A percentile compares a stretch with the other conserved stretches of the same genome.
Evolutionary conservation across 2,329 filamentous ascomycete species (phyloP).

Genomic region (Uncinocarpus reesii): DNA sequence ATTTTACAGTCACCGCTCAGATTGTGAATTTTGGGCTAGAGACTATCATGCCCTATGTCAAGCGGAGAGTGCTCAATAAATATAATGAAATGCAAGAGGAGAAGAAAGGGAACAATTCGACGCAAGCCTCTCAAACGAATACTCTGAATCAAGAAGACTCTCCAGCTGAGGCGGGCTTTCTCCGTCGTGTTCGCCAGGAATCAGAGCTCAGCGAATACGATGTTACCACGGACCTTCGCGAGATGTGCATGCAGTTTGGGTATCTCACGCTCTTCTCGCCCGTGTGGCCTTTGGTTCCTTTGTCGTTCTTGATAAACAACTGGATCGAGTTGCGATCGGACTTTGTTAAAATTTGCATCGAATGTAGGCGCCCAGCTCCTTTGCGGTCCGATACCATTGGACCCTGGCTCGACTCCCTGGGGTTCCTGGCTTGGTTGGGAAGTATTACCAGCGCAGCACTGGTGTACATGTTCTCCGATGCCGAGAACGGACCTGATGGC

Average conservation of each 20-base stretch:
- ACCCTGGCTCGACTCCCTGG: conserved; percentile 75
- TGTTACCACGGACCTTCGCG: conserved; percentile 78
- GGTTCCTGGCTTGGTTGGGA: conserved; percentile 88
- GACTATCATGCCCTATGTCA: conserved; percentile 72
- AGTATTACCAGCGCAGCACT: conserved; percentile 78
- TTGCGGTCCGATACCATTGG: conserved; percentile 89
- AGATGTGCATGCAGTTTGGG: conserved; percentile 85
- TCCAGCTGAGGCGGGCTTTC: conserved; percentile 68
- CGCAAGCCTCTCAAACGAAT: conserved; percentile 32
- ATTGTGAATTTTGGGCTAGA: conserved; percentile 78
- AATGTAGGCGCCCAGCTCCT: conserved; percentile 80
- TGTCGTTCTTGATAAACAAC: conserved; percentile 87
- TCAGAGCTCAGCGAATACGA: conserved; percentile 76
- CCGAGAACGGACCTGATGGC: conserved; percentile 16
- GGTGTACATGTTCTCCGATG: conserved; percentile 73
- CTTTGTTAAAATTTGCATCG: conserved; percentile 83
- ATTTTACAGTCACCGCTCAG: conserved; percentile 66
- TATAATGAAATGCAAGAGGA: conserved; percentile 63
- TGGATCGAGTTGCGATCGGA: conserved; percentile 92
- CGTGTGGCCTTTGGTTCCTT: conserved; percentile 84
- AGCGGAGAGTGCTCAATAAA: conserved; percentile 65
- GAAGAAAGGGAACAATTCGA: conserved; percentile 19
- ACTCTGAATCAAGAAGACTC: conserved; percentile 53
- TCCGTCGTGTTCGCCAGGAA: conserved; percentile 71
- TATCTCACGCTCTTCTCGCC: conserved; percentile 87